Base-by-base conservation (phyloP, 2,329 filamentous ascomycete genomes). In the Fusarium sp. region DNA sequence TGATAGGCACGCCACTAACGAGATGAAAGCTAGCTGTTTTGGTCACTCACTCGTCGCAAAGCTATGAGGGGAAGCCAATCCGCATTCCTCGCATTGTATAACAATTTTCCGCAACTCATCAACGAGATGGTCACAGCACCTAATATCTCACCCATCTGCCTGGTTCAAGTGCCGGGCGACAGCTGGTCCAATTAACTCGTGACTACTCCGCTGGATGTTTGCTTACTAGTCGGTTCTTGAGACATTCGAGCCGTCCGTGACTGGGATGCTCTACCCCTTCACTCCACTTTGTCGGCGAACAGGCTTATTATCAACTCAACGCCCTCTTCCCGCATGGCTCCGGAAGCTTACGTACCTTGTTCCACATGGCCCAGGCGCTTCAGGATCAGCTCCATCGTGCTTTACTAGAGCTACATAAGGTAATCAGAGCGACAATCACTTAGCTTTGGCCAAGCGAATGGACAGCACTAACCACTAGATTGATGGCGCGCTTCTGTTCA, bases 171-270 rank as follows among this genome's bases (percentile, higher is more conserved):
- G 60, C 69, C 66, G 64, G 34, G 46, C 58, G 14, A 43, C 55
- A 58, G 55, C 59, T 59, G 63, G 69, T 48, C 58, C 63, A 69
- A 55, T 50, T 53, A 55, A 48, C 59, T 50, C 45, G 50, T 53
- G 59, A 48, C 54, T 59, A 49, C 59, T 62, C 56, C 64, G 57
- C 66, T 51, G 40, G 47, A 48, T 73, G 51, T 67, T 71, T 72
- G 61, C 65, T 61, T 66, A 62, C 72, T 72, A 71, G 69, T 66
- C 59, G 68, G 69, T 73, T 74, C 72, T 66, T 72, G 72, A 74
- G 72, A 74, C 72, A 72, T 74, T 74, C 72, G 72, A 74, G 69
- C 71, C 60, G 55, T 63, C 56, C 63, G 60, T 64, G 65, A 49
- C 68, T 65, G 63, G 66, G 66, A 66, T 72, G 28, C 41, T 62